Evolutionary conservation across 164 flowering plant species (phyloP).

Genomic region (Annona squamosa): DNA sequence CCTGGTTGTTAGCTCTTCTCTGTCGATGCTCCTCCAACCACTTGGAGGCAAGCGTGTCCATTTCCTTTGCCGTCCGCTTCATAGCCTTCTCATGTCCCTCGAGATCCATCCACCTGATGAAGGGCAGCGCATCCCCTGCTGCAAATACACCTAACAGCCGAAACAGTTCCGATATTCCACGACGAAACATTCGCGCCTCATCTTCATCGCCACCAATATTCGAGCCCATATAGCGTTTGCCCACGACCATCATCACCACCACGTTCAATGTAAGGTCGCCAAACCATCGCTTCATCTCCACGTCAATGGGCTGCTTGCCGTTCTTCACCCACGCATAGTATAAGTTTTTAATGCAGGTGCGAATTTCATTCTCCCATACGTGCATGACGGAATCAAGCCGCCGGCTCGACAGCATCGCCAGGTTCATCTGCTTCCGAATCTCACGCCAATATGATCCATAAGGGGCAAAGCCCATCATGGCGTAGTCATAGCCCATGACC

Average conservation of each 20-base stretch:
- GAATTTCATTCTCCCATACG: background rate
- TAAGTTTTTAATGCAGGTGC: background rate
- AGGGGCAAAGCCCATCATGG: conserved; percentile 8
- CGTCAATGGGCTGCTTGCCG: background rate
- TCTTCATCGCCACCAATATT: background rate
- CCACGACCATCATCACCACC: conserved; percentile 1
- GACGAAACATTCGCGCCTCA: background rate
- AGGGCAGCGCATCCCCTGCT: conserved; percentile 5
- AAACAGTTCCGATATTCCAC: no score
- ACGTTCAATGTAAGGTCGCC: background rate
- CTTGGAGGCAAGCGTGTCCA: background rate
- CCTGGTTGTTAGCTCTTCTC: background rate
- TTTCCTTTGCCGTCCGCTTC: conserved; percentile 2
- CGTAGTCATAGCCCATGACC: conserved; percentile 7
- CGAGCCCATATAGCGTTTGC: background rate
- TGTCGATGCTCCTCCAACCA: conserved; percentile 12
- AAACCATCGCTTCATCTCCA: conserved; percentile 4
- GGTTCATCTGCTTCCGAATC: background rate
- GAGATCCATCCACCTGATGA: conserved; percentile 9
- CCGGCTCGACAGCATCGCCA: conserved; percentile 1
- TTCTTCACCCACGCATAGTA: background rate
- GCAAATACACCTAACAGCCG: conserved; percentile 4
- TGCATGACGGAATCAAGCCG: background rate
- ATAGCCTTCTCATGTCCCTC: background rate
- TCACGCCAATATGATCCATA: conserved; percentile 14